Conservation (phyloP, 2,329 filamentous ascomycete species). For the Xylariaceae sp. region DNA sequence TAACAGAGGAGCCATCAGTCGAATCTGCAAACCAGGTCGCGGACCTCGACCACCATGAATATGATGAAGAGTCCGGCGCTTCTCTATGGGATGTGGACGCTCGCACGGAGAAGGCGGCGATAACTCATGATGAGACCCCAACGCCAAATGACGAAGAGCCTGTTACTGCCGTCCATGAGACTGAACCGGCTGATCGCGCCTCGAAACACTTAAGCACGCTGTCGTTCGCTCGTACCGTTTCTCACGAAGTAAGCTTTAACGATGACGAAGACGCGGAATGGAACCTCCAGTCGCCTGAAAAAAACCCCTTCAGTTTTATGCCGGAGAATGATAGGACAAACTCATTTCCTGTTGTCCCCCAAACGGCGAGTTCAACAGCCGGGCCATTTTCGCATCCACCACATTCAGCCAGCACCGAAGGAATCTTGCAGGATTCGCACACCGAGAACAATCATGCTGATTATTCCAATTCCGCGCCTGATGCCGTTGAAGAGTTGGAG, state of each 20-base stretch:
- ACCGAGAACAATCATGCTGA: conserved; percentile 43
- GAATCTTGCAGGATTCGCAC: conserved; percentile 52
- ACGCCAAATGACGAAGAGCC: conserved; percentile 4
- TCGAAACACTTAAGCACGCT: conserved; percentile 57
- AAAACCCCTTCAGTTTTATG: conserved; percentile 59
- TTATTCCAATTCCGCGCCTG: conserved; percentile 35
- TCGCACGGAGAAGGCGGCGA: conserved; percentile 6
- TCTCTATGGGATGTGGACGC: conserved; percentile 26
- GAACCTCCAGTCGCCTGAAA: conserved; percentile 48
- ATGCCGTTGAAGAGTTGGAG: conserved; percentile 36
- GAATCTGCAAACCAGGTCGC: conserved; percentile 19
- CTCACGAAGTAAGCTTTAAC: conserved; percentile 57
- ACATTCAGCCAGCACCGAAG: conserved; percentile 48
- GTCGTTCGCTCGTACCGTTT: conserved; percentile 62
- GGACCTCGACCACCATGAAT: conserved; percentile 26
- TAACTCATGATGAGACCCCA: background rate
- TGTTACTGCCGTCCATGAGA: conserved; percentile 2
- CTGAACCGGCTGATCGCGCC: conserved; percentile 25
- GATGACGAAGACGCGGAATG: conserved; percentile 57
- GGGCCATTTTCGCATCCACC: conserved; percentile 37
- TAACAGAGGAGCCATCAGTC: conserved; percentile 16
- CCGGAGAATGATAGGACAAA: conserved; percentile 55
- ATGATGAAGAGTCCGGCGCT: conserved; percentile 26
- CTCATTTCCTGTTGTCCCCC: conserved; percentile 58
- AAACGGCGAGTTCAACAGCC: conserved; percentile 32